These are phyloP conservation scores for Cyberlindnera mycetangii DNA, from an alignment of 805 yeast species.

Conservation along the genomic window DNA sequence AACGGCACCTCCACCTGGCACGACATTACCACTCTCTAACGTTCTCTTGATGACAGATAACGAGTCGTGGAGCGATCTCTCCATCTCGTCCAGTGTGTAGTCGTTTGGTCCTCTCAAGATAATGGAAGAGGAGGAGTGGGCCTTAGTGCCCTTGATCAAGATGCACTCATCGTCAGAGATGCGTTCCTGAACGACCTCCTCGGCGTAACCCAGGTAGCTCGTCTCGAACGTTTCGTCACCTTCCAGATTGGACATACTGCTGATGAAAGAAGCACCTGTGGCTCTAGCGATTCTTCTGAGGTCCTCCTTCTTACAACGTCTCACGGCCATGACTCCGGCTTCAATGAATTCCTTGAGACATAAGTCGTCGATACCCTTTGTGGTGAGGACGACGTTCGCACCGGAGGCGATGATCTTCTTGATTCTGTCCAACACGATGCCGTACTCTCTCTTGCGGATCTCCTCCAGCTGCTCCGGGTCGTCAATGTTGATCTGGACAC, in stretches of 20 bases:
- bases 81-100: constrained; percentile 96
- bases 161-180: constrained; percentile 97
- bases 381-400: constrained; percentile 86
- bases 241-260: constrained; percentile 88
- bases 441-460: constrained; percentile 92
- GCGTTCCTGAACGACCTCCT: constrained; percentile 85
- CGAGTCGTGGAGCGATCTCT: constrained; percentile 93
- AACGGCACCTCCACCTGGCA: constrained; percentile 99
- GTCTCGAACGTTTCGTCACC: constrained; percentile 84
- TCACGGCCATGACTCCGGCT: constrained; percentile 81
- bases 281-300: constrained; percentile 95
- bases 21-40: constrained; percentile 88
- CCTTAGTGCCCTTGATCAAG: constrained; percentile 87
- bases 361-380: constrained; percentile 96
- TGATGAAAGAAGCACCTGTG: constrained; percentile 90
- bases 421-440: constrained; percentile 59
- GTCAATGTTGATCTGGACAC: constrained; percentile 93
- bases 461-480: constrained; percentile 96
- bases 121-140: constrained; percentile 88
- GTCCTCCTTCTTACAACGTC: constrained; percentile 97
- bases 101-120: constrained; percentile 95
- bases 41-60: constrained; percentile 94
- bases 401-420: constrained; percentile 86
- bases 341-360: constrained; percentile 95
- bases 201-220: constrained; percentile 84